Conservation (phyloP, 441 rosid species). For the Erodium trifolium region DNA sequence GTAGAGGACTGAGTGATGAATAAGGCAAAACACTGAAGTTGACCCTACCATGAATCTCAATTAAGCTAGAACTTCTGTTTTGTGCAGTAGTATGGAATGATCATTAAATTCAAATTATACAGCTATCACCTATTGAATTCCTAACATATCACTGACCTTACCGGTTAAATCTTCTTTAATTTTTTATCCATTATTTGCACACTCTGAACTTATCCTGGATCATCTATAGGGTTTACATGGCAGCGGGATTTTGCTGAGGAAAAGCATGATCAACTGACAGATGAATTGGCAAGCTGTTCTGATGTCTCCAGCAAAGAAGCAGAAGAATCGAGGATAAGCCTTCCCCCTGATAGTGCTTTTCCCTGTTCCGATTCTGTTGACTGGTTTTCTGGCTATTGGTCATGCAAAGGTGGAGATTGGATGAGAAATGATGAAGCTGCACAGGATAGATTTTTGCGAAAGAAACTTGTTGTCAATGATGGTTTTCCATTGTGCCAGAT, state of each 20-base stretch:
- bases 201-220: constrained; percentile 15
- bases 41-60: too few species aligned
- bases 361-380: constrained; percentile 42
- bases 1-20: too few species aligned
- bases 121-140: too few species aligned
- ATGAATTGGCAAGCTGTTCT: constrained; percentile 31
- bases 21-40: too few species aligned
- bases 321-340: constrained; percentile 37
- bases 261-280: constrained; percentile 28
- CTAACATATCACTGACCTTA: too few species aligned
- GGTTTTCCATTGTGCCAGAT: constrained; percentile 91
- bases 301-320: constrained; percentile 32
- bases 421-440: constrained; percentile 72
- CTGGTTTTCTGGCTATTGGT: constrained; percentile 77
- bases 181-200: background rate
- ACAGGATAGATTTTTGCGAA: constrained; percentile 54
- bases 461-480: constrained; percentile 80
- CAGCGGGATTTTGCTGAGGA: constrained; percentile 31
- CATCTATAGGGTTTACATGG: constrained; percentile 43
- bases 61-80: too few species aligned
- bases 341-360: constrained; percentile 30
- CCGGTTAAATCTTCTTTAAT: background rate
- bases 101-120: too few species aligned
- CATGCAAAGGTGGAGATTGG: constrained; percentile 99
- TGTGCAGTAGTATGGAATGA: too few species aligned